Evolutionary conservation across 768 basidiomycete genomes (phyloP).

Genomic region (Russula emetica): DNA sequence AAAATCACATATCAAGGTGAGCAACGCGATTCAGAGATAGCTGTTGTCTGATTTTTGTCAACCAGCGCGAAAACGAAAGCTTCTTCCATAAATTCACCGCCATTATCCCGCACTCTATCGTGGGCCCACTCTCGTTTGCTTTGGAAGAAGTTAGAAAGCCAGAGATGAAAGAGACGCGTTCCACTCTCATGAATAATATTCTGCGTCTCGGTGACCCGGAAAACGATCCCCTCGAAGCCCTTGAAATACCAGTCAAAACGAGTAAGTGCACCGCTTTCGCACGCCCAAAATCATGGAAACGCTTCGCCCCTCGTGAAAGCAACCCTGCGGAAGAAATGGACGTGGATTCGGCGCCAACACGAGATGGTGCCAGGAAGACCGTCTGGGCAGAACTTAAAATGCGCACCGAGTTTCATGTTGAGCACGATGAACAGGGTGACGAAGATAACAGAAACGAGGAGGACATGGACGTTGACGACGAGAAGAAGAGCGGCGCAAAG

Average conservation of each 20-base stretch:
- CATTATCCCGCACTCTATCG: conserved; percentile 44
- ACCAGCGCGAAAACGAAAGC: conserved; percentile 66
- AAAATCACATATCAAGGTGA: conserved; percentile 72
- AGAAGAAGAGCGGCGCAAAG: conserved; percentile 43
- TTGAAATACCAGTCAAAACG: conserved; percentile 68
- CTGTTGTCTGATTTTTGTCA: neutral
- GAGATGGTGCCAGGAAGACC: conserved; percentile 24
- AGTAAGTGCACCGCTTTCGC: conserved; percentile 75
- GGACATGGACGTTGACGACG: conserved; percentile 37
- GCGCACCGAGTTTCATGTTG: conserved; percentile 56
- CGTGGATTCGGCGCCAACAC: conserved; percentile 25
- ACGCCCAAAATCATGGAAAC: conserved; percentile 75
- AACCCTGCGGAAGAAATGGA: conserved; percentile 35
- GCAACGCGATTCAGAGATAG: neutral
- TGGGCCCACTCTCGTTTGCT: conserved; percentile 64
- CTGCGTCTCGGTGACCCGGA: conserved; percentile 78
- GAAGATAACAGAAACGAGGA: conserved; percentile 37
- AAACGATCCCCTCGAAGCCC: conserved; percentile 58
- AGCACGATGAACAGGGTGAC: conserved; percentile 31
- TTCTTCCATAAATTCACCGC: conserved; percentile 55
- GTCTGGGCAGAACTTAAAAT: conserved; percentile 42
- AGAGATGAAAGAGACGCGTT: conserved; percentile 64
- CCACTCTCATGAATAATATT: conserved; percentile 55
- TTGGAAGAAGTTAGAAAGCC: conserved; percentile 57
- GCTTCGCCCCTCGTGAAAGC: conserved; percentile 47